Evolutionary conservation across 2,329 filamentous ascomycete species (phyloP).

Genomic region (Hypoxylon sp.): DNA sequence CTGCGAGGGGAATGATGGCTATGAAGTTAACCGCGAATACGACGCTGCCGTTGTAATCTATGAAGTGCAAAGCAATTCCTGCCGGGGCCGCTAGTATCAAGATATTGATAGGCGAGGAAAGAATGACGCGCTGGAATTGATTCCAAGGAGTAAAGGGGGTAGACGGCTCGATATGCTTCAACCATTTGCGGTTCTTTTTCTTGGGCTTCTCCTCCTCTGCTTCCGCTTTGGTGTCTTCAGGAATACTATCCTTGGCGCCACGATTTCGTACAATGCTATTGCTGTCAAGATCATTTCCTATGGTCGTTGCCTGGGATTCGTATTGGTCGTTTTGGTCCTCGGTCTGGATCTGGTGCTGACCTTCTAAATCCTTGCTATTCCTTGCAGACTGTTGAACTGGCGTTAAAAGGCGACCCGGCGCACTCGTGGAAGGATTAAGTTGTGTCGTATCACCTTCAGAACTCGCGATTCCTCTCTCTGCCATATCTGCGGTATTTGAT

Average conservation of each 20-base stretch:
- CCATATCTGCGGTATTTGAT: constrained; percentile 33
- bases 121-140: constrained; percentile 78
- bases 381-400: constrained; percentile 30
- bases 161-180: constrained; percentile 62
- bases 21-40: constrained; percentile 94
- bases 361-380: constrained; percentile 37
- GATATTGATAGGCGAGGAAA: constrained; percentile 89
- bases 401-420: constrained; percentile 34
- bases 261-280: constrained; percentile 25
- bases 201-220: constrained; percentile 54
- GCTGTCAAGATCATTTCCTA: constrained; percentile 22
- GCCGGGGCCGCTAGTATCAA: constrained; percentile 81
- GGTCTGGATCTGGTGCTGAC: constrained; percentile 16
- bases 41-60: constrained; percentile 56
- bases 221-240: constrained; percentile 11
- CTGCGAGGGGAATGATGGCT: constrained; percentile 90
- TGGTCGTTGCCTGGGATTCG: constrained; percentile 41
- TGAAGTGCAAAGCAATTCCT: constrained; percentile 80
- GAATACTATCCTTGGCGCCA: constrained; percentile 34
- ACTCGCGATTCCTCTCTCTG: constrained; percentile 28
- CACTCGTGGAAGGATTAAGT: constrained; percentile 28
- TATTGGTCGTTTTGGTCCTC: constrained; percentile 17
- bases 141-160: constrained; percentile 69
- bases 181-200: constrained; percentile 54
- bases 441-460: constrained; percentile 5